Base-by-base conservation (phyloP, 805 yeast species). In the Candida sakaeoensis region DNA sequence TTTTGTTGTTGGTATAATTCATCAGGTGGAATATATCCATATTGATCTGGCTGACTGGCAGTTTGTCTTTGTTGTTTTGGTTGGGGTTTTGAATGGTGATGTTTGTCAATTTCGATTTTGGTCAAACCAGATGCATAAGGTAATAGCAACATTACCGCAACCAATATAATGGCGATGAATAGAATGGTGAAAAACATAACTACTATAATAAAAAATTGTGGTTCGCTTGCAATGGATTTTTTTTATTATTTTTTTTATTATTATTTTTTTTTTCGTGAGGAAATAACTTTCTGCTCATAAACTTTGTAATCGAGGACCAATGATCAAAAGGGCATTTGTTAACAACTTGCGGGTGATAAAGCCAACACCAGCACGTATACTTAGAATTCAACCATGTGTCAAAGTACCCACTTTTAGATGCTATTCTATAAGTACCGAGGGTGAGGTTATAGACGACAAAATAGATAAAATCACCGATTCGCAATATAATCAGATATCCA, bases 401-500 rank as follows among this genome's bases (percentile, higher is more conserved):
- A n/a, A 27, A 4, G 14, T n/a, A 4, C 8, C 4, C 5, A 10
- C 19, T 4, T 13, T 23, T 26, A 46, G 49, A 33, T 17, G 3
- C n/a, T 41, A 46, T 31, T 41, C 44, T 4, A 29, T 41, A 16
- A 52, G 58, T 33, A 81, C 90, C 0, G 72, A 68, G 37, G 91
- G 89, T 5, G 59, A 67, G 14, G 56, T 57, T 6, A 64, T 82
- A 9, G 81, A 81, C 4, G 61, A 59, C 9, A 74, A 76, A 42
- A 76, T 85, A 16, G 69, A 68, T 37, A 47, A 63, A 3, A 43
- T 85, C 14, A 55, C 77, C 1, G 47, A 56, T 4, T 68, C 68
- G 27, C 74, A 80, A 40, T 93, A 85, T 61, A 88, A 85, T 54
- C 56, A 57, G 5, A 57, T 70, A 3, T 75, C 96, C 1, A 84